Evolutionary conservation across 495 filamentous ascomycete species (phyloP).

Genomic region (Tuber microsphaerosporum): DNA sequence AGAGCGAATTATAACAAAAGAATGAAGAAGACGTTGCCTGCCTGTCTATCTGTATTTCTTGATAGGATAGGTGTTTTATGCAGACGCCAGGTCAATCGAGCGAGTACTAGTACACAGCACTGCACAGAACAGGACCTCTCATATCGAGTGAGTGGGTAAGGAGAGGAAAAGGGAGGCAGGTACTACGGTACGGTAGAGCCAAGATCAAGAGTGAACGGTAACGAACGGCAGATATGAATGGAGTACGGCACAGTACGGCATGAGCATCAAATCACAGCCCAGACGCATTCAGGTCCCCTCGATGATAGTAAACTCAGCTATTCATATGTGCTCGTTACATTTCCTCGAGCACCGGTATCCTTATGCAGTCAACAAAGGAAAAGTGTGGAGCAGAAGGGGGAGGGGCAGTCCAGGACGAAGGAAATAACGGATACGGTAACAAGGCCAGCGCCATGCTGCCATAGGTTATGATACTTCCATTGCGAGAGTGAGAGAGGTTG

Average conservation of each 20-base stretch:
- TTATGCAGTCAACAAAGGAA: background rate
- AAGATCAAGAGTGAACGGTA: background rate
- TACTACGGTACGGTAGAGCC: background rate
- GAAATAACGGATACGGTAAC: background rate
- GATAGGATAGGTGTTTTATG: background rate
- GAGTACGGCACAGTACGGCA: background rate
- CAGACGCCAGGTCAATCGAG: background rate
- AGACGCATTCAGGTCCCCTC: background rate
- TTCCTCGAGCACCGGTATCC: background rate
- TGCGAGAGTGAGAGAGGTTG: background rate
- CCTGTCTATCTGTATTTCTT: background rate
- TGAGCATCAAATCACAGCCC: background rate
- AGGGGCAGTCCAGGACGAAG: background rate
- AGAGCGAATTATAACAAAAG: background rate
- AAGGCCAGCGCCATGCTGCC: background rate
- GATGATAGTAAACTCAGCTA: background rate
- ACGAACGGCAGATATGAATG: slow-evolving; percentile 9
- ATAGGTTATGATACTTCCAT: background rate
- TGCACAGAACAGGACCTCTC: background rate
- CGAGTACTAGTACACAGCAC: background rate
- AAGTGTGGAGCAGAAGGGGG: background rate
- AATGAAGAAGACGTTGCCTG: background rate
- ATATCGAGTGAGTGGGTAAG: background rate
- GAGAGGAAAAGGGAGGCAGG: background rate
- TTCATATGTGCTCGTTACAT: background rate